Evolutionary conservation across 805 yeast species (phyloP).

Genomic region (Cyberlindnera sargentensis): DNA sequence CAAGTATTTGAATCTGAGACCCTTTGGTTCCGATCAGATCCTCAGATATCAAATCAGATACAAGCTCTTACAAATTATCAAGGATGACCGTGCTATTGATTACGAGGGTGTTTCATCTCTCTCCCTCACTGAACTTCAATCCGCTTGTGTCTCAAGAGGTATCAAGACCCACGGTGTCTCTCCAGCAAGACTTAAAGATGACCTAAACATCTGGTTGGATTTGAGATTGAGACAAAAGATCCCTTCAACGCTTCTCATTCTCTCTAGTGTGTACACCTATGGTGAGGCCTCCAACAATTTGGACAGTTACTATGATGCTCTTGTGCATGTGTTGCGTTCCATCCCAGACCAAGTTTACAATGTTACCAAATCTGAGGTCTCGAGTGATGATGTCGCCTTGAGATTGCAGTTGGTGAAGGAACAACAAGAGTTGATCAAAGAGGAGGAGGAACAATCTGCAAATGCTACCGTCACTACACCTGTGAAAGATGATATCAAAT

Average conservation of each 20-base stretch:
- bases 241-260: constrained; percentile 82
- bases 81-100: constrained; percentile 86
- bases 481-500: constrained; percentile 30
- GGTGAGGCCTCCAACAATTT: constrained; percentile 46
- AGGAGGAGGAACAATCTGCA: constrained; percentile 75
- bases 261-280: constrained; percentile 86
- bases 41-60: constrained; percentile 91
- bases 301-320: constrained; percentile 72
- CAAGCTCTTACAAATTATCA: constrained; percentile 81
- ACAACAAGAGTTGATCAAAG: constrained; percentile 77
- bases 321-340: constrained; percentile 78
- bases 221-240: constrained; percentile 83
- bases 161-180: constrained; percentile 73
- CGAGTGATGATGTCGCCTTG: constrained; percentile 51
- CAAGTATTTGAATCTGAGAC: constrained; percentile 81
- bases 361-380: constrained; percentile 86
- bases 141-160: constrained; percentile 92
- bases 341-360: constrained; percentile 95
- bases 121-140: constrained; percentile 70
- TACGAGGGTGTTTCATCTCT: constrained; percentile 89
- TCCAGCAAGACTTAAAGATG: constrained; percentile 77
- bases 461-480: constrained; percentile 12
- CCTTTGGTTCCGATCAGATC: constrained; percentile 90
- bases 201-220: constrained; percentile 81
- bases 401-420: constrained; percentile 69